These are phyloP conservation scores for Fusarium piperis DNA, from an alignment of 2,329 filamentous ascomycete species.

Conservation along the genomic window DNA sequence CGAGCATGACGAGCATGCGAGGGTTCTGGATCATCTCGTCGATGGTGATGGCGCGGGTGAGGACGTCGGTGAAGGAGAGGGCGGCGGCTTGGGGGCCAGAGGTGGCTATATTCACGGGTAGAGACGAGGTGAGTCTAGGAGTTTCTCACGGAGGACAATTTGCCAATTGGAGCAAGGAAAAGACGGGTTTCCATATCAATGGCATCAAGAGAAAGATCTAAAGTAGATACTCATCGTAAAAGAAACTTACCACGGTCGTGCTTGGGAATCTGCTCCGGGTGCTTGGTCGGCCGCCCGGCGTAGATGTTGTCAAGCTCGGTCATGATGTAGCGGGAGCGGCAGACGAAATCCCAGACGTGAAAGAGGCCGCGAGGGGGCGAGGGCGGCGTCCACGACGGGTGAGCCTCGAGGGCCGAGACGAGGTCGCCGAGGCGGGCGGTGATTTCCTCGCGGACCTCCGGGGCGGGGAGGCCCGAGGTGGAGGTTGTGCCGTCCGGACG, in stretches of 20 bases:
- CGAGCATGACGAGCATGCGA: conserved; percentile 46
- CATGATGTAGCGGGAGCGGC: conserved; percentile 53
- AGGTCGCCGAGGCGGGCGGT: conserved; percentile 40
- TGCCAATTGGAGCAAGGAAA: neutral
- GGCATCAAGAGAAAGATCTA: neutral
- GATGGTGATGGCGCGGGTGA: conserved; percentile 44
- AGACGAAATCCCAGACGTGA: conserved; percentile 55
- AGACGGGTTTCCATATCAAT: neutral
- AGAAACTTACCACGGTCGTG: conserved; percentile 40
- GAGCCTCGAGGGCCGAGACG: conserved; percentile 43
- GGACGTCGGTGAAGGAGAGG: conserved; percentile 45
- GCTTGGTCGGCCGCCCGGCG: conserved; percentile 44
- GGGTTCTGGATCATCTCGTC: conserved; percentile 46
- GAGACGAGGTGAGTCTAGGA: neutral
- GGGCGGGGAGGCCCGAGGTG: conserved; percentile 31
- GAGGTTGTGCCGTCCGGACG: conserved; percentile 14
- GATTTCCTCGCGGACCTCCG: conserved; percentile 41
- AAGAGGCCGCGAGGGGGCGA: conserved; percentile 46
- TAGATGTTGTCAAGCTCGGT: conserved; percentile 53
- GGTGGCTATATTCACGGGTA: conserved; percentile 18
- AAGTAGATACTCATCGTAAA: neutral
- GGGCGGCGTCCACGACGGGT: conserved; percentile 41
- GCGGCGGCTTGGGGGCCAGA: conserved; percentile 35
- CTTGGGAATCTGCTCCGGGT: conserved; percentile 49
- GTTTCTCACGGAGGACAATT: neutral